Percentiles rank a stretch among this genome's conserved stretches.
Evolutionary conservation across 1,284 basidiomycete genomes (phyloP).

Genomic region (Leccinum fuscescens): DNA sequence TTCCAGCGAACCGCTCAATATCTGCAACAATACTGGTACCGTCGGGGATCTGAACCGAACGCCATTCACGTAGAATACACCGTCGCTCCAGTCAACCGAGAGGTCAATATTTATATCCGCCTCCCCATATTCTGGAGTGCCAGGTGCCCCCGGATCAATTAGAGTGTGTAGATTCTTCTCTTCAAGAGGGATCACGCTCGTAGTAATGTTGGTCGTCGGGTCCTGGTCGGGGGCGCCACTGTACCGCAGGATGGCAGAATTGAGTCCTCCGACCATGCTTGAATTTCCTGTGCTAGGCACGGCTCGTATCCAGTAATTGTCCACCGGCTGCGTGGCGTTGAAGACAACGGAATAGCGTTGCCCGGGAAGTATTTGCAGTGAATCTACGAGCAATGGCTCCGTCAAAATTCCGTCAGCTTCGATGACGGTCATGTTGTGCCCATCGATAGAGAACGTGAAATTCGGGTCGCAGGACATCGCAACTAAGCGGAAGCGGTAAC

Average conservation of each 20-base stretch:
- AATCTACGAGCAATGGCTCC: constrained; percentile 32
- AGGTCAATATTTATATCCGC: constrained; percentile 32
- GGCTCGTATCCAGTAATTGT: constrained; percentile 39
- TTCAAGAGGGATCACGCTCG: constrained; percentile 25
- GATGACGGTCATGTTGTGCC: constrained; percentile 39
- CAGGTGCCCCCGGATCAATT: constrained; percentile 34
- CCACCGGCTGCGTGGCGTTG: constrained; percentile 35
- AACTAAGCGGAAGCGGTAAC: constrained; percentile 44
- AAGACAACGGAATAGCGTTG: constrained; percentile 43
- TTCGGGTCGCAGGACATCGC: constrained; percentile 40
- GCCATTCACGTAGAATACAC: constrained; percentile 24
- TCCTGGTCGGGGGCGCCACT: constrained; percentile 41
- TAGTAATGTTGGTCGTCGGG: constrained; percentile 36
- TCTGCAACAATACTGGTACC: constrained; percentile 37
- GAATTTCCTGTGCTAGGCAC: constrained; percentile 14
- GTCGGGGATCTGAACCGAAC: constrained; percentile 27
- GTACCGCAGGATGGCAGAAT: constrained; percentile 56
- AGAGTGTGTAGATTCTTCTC: constrained; percentile 38
- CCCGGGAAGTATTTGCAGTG: constrained; percentile 31
- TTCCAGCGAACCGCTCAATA: constrained; percentile 35
- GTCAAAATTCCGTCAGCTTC: constrained; percentile 40
- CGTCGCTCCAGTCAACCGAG: constrained; percentile 17
- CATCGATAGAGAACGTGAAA: constrained; percentile 40
- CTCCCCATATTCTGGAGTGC: constrained; percentile 29
- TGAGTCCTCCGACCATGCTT: constrained; percentile 38